Base-by-base conservation (phyloP, 1,139 yeast genomes). In the Debaryomyces sp. region DNA sequence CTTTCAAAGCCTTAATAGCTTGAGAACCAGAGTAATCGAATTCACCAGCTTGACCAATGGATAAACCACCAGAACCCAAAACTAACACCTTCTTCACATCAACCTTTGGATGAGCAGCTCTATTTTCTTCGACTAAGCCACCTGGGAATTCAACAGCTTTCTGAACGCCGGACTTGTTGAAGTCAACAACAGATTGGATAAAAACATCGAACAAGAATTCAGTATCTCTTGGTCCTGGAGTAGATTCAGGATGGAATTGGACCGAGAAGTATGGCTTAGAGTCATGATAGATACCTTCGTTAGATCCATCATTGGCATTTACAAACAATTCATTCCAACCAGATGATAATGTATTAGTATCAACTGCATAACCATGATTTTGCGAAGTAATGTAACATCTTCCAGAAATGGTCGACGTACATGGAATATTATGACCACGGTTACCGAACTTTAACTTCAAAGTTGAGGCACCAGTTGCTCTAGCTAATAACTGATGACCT, bases 21-120 rank as follows among this genome's bases (percentile, higher is more conserved):
- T 89, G 96, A 53, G 97, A 90, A 64, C 98, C 98, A 49, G 97
- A 91, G 75, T 94, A 94, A 72, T 94, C 99, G 67, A 94, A 94
- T 75, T 94, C 99, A 73, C 99, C 99, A 56, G 99, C 99, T 79
- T 94, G 99, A 63, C 99, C 99, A 71, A 94, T 94, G 50, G 96
- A 88, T 62, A 94, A 81, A 70, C 99, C 99, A 78, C 99, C 99
- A 44, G 98, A 92, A 59, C 99, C 99, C 62, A 94, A 81, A 53
- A 94, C 96, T 64, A 94, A 82, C 36, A 94, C 99, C 75, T 95
- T 95, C 79, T 91, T 89, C 62, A 88, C 96, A 47, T 87, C 81
- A 44, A 84, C 89, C 59, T 84, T 83, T 60, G 96, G 96, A 60
- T 72, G 77, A 51, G 84, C 84, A 43, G 85, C 85, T 60, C 79